A percentile compares a stretch with the other conserved stretches of the same genome.
These are phyloP conservation scores for Metroxylon sagu DNA, from an alignment of 176 grass and related monocot species.

Conservation along the genomic window DNA sequence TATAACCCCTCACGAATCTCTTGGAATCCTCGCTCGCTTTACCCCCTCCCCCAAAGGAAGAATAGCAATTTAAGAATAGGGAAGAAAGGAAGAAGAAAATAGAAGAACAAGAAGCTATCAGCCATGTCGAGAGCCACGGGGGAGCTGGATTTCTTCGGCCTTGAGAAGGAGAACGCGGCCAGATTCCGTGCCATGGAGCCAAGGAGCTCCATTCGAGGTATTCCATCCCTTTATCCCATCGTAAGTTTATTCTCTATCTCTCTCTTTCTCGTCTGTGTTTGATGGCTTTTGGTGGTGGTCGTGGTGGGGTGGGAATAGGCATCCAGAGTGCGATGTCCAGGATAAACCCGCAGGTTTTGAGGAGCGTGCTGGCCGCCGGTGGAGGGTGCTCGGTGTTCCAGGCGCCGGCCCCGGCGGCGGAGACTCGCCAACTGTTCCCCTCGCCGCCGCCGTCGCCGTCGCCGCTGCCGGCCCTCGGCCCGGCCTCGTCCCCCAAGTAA, in stretches of 20 bases:
- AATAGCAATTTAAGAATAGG: neutral
- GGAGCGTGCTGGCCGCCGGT: constrained; percentile 29
- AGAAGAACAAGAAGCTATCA: neutral
- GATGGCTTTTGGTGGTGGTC: too few species aligned
- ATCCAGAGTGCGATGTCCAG: constrained; percentile 46
- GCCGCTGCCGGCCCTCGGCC: neutral
- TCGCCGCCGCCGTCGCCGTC: neutral
- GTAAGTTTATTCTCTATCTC: neutral
- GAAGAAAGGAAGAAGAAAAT: neutral
- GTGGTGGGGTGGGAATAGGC: neutral
- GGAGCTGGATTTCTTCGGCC: constrained; percentile 35
- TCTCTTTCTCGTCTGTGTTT: too few species aligned
- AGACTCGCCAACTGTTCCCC: too few species aligned
- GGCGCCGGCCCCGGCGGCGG: too few species aligned
- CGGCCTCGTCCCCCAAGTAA: too few species aligned
- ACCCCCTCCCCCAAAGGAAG: too few species aligned
- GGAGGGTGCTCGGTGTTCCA: too few species aligned
- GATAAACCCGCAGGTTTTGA: constrained; percentile 42
- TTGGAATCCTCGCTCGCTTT: too few species aligned
- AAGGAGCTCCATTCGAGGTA: constrained; percentile 15
- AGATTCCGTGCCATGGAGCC: neutral
- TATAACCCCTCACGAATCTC: too few species aligned
- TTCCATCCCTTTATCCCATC: neutral
- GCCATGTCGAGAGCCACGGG: constrained; percentile 6
- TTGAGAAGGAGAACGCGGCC: constrained; percentile 26